Conservation (phyloP, 2,329 filamentous ascomycete genomes). For the Rhinocladiella similis region DNA sequence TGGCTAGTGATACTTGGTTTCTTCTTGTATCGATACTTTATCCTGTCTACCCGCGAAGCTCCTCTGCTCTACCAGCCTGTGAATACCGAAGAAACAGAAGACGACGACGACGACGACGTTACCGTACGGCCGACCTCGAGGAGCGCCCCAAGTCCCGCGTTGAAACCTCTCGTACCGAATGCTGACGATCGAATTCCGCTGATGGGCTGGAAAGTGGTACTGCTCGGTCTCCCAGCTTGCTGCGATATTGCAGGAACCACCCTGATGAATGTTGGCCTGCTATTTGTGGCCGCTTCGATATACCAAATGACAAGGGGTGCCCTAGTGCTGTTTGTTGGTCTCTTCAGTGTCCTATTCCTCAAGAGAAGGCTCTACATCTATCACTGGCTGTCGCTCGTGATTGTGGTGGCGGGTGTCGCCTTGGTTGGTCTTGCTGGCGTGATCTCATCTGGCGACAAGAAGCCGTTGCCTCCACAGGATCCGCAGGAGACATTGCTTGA, state of each 20-base stretch:
- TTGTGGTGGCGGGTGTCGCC: constrained; percentile 85
- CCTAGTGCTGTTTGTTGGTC: constrained; percentile 88
- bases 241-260: constrained; percentile 96
- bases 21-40: constrained; percentile 58
- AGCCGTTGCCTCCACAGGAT: constrained; percentile 32
- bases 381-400: constrained; percentile 86
- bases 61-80: constrained; percentile 65
- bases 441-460: constrained; percentile 62
- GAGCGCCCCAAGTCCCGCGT: constrained; percentile 46
- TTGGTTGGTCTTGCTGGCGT: constrained; percentile 87
- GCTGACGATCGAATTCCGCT: constrained; percentile 62
- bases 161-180: constrained; percentile 55
- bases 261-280: constrained; percentile 91
- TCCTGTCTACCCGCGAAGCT: constrained; percentile 37
- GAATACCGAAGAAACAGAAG: constrained; percentile 46
- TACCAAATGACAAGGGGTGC: constrained; percentile 99
- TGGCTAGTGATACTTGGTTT: constrained; percentile 83
- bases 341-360: constrained; percentile 92
- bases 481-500: constrained; percentile 31
- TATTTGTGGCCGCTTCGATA: constrained; percentile 93
- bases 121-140: constrained; percentile 41
- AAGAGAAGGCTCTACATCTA: constrained; percentile 76
- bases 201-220: constrained; percentile 66
- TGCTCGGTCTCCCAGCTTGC: constrained; percentile 82
- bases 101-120: constrained; percentile 46